Evolutionary conservation across 2,329 filamentous ascomycete species (phyloP).

Genomic region (Lasiodiplodia sp.): DNA sequence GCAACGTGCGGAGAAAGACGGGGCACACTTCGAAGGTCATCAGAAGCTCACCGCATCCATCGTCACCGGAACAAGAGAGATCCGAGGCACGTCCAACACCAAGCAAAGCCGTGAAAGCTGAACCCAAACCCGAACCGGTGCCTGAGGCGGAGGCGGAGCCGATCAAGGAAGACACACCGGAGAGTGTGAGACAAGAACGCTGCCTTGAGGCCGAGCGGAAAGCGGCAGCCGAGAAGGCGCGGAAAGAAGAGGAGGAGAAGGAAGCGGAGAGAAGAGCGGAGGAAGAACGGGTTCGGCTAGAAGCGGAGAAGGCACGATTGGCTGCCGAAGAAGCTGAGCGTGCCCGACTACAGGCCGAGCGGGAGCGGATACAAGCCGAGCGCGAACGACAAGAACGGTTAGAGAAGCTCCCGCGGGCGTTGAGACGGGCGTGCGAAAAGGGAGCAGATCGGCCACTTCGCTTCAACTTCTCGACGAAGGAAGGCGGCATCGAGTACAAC

Average conservation of each 20-base stretch:
- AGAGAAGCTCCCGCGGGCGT: slow-evolving; percentile 45
- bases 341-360: slow-evolving; percentile 38
- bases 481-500: slow-evolving; percentile 47
- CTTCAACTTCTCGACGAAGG: slow-evolving; percentile 44
- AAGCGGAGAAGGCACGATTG: slow-evolving; percentile 26
- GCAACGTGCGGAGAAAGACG: slow-evolving; percentile 27
- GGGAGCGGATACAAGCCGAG: slow-evolving; percentile 36
- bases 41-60: slow-evolving; percentile 27
- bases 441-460: slow-evolving; percentile 47
- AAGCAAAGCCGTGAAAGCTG: slow-evolving; percentile 6
- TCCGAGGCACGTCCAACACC: slow-evolving; percentile 1
- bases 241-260: slow-evolving; percentile 41
- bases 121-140: slow-evolving; percentile 22
- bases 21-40: slow-evolving; percentile 20
- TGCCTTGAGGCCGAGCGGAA: slow-evolving; percentile 34
- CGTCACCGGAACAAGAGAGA: slow-evolving; percentile 24
- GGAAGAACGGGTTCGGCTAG: slow-evolving; percentile 13
- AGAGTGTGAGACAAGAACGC: slow-evolving; percentile 23
- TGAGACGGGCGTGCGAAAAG: slow-evolving; percentile 47
- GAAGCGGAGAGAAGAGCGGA: slow-evolving; percentile 30
- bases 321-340: slow-evolving; percentile 35
- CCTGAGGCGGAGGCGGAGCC: slow-evolving; percentile 37
- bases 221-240: slow-evolving; percentile 37
- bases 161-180: slow-evolving; percentile 26
- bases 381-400: slow-evolving; percentile 42